Evolutionary conservation across 1,284 basidiomycete genomes (phyloP).

Genomic region (Cutaneotrichosporon cyanovorans): DNA sequence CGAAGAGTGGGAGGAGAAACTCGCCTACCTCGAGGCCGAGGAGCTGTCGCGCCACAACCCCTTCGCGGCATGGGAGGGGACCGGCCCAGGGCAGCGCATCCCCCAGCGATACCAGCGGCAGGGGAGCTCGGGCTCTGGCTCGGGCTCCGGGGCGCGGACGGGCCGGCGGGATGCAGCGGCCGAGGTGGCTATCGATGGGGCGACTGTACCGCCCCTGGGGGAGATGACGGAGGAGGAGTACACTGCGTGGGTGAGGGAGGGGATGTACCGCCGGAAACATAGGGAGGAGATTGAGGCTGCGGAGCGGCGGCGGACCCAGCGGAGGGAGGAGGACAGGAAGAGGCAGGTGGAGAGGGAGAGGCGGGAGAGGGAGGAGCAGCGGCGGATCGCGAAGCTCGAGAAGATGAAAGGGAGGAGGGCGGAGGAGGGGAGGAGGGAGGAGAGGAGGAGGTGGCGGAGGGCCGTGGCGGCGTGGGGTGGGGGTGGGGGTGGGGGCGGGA

Average conservation of each 20-base stretch:
- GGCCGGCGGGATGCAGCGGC: conserved; percentile 8
- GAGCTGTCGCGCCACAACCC: background rate
- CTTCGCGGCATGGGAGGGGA: background rate
- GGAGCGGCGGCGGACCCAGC: background rate
- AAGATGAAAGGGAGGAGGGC: background rate
- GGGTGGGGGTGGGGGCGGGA: conserved; percentile 15
- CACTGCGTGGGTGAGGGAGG: conserved; percentile 19
- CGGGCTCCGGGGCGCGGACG: background rate
- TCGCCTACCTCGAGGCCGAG: conserved; percentile 18
- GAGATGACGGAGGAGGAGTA: conserved; percentile 28
- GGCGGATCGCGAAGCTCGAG: background rate
- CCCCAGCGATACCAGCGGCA: conserved; percentile 5
- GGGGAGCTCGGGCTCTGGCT: background rate
- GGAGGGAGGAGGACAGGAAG: conserved; percentile 2
- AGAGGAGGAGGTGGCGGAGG: background rate
- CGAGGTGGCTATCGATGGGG: conserved; percentile 16
- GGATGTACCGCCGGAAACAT: conserved; percentile 19
- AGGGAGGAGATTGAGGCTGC: conserved; percentile 13
- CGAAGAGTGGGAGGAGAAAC: conserved; percentile 21
- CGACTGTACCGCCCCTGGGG: conserved; percentile 19
- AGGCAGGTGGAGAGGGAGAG: background rate
- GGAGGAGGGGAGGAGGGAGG: background rate
- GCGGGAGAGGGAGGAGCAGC: background rate
- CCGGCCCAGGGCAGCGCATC: conserved; percentile 4
- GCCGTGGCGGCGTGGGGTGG: conserved; percentile 11